phyloP scores from a whole-genome alignment of 768 basidiomycete species.

The Tephrocybe sp. region DNA sequence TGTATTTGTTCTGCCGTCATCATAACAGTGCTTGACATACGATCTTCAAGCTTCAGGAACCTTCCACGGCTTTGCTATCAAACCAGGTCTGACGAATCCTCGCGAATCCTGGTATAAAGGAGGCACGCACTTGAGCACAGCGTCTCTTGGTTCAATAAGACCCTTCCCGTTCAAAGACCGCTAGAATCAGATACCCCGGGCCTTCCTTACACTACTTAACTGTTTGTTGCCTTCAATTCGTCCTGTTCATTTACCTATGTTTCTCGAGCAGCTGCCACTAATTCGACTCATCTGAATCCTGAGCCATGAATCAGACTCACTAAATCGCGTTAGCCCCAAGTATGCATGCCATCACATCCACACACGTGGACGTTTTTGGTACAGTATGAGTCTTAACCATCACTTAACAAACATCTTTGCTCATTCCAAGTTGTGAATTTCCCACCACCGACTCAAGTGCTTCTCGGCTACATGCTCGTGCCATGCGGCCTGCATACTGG shows the following conservation, averaged over 20 bases:
- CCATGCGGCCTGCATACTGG: not conserved
- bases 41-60: constrained; percentile 11
- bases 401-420: not conserved
- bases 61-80: constrained; percentile 21
- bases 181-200: no score
- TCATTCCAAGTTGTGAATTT: not conserved
- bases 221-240: no score
- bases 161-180: no score
- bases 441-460: not conserved
- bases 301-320: no score
- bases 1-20: not conserved
- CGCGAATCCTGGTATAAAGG: constrained; percentile 21
- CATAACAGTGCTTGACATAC: not conserved
- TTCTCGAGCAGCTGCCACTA: no score
- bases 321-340: no score
- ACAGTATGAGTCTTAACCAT: no score
- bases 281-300: no score
- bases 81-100: constrained; percentile 20
- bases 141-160: constrained; percentile 18
- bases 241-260: no score
- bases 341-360: no score
- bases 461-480: not conserved
- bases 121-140: constrained; percentile 19
- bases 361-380: no score
- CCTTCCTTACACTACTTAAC: no score